These are phyloP conservation scores for Gremmenia infestans DNA, from an alignment of 2,329 filamentous ascomycete genomes.

Conservation along the genomic window DNA sequence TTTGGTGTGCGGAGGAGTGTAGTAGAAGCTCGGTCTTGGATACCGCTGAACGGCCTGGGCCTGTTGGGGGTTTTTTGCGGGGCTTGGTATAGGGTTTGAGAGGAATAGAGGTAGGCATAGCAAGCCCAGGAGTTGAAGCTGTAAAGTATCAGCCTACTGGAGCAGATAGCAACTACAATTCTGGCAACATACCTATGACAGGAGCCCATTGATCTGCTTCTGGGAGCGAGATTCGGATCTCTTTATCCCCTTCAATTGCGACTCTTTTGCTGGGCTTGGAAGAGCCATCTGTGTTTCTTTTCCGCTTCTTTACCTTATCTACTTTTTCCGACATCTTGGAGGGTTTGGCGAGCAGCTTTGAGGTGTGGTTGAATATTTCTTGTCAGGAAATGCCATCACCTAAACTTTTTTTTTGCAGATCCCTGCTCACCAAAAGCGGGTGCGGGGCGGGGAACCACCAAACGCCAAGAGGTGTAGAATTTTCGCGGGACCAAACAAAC, in stretches of 20 bases:
- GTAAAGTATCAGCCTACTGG: neutral
- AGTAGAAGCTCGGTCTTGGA: constrained; percentile 46
- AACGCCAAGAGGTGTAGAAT: neutral
- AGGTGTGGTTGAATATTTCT: neutral
- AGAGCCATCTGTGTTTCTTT: constrained; percentile 40
- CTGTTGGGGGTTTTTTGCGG: constrained; percentile 22
- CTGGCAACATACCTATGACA: constrained; percentile 43
- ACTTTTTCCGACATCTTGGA: constrained; percentile 25
- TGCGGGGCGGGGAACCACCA: neutral
- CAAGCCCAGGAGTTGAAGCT: constrained; percentile 33
- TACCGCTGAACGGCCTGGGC: constrained; percentile 23
- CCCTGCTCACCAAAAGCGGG: neutral
- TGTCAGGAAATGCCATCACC: neutral
- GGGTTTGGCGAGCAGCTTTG: neutral
- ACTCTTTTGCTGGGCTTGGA: constrained; percentile 47
- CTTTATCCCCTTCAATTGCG: constrained; percentile 36
- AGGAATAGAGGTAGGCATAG: constrained; percentile 28
- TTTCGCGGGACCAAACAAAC: neutral
- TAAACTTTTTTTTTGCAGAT: constrained; percentile 8
- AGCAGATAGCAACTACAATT: neutral
- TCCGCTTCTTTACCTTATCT: constrained; percentile 42
- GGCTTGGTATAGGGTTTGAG: constrained; percentile 30
- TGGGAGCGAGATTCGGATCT: constrained; percentile 43
- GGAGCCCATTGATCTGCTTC: constrained; percentile 45
- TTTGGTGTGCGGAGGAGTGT: constrained; percentile 52